Conservation (phyloP, 1,139 yeast genomes). For the Scheffersomyces quercinus region DNA sequence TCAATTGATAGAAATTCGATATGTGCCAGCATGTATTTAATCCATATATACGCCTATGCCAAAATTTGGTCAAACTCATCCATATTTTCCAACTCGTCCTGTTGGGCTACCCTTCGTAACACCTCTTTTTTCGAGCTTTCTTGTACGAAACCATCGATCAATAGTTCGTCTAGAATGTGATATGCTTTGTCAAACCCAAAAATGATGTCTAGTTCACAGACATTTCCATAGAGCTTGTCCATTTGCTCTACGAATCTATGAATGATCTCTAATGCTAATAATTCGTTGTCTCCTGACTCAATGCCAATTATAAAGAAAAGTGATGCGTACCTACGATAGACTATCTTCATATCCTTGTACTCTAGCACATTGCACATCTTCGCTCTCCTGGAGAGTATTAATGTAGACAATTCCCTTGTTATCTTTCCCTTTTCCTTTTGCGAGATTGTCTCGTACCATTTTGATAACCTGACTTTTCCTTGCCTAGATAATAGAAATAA, state of each 20-base stretch:
- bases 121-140: constrained; percentile 85
- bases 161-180: constrained; percentile 83
- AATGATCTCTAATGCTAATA: constrained; percentile 79
- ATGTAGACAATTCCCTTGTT: constrained; percentile 81
- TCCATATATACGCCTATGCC: constrained; percentile 16
- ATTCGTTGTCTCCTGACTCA: constrained; percentile 82
- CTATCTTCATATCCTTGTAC: constrained; percentile 83
- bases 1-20: background rate
- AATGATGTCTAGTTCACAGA: constrained; percentile 88
- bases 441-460: constrained; percentile 85
- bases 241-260: constrained; percentile 95
- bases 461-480: constrained; percentile 89
- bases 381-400: constrained; percentile 80
- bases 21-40: background rate
- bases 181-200: constrained; percentile 95
- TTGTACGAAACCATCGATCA: constrained; percentile 80
- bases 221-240: constrained; percentile 97
- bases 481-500: constrained; percentile 84
- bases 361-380: constrained; percentile 97
- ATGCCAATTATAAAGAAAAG: constrained; percentile 87
- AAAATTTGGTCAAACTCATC: constrained; percentile 50
- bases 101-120: constrained; percentile 71
- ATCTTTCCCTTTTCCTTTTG: constrained; percentile 84
- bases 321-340: constrained; percentile 91
- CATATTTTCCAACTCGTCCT: constrained; percentile 71